A percentile compares a stretch with the other conserved stretches of the same genome.
phyloP scores from a whole-genome alignment of 371 early-diverging fungal species.

The Circinella minor region DNA sequence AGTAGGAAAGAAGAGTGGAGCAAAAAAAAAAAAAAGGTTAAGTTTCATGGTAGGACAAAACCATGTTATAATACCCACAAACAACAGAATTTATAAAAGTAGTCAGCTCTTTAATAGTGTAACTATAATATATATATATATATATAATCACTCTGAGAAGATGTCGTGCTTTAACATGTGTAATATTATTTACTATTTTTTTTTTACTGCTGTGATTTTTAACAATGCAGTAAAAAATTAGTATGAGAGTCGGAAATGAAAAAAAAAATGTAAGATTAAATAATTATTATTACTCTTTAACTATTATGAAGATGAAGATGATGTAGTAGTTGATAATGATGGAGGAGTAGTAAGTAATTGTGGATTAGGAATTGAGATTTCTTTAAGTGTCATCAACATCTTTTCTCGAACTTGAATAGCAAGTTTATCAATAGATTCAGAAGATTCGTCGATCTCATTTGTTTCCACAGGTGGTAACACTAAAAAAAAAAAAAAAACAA shows the following conservation, averaged over 20 bases:
- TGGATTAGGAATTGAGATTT: conserved; percentile 52
- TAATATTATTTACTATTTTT: too few relatives aligned
- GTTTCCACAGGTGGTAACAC: conserved; percentile 83
- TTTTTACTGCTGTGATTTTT: too few relatives aligned
- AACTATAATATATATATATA: too few relatives aligned
- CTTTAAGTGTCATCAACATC: conserved; percentile 76
- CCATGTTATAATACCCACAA: too few relatives aligned
- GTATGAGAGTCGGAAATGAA: not conserved
- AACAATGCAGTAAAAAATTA: not conserved
- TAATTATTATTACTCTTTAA: not conserved
- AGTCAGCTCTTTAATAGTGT: too few relatives aligned
- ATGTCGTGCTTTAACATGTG: too few relatives aligned
- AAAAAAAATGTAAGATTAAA: not conserved
- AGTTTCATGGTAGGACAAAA: too few relatives aligned
- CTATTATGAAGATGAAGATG: not conserved
- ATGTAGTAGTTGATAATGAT: not conserved
- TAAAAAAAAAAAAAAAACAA: conserved; percentile 18
- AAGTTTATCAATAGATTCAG: conserved; percentile 75
- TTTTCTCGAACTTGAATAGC: conserved; percentile 65
- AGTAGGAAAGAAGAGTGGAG: too few relatives aligned
- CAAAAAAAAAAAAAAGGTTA: too few relatives aligned
- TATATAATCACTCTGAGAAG: too few relatives aligned
- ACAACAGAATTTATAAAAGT: too few relatives aligned
- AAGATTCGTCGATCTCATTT: conserved; percentile 58
- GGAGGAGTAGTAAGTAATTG: not conserved